These are phyloP conservation scores for Fomes fomentarius DNA, from an alignment of 1,284 basidiomycete genomes.

Conservation along the genomic window DNA sequence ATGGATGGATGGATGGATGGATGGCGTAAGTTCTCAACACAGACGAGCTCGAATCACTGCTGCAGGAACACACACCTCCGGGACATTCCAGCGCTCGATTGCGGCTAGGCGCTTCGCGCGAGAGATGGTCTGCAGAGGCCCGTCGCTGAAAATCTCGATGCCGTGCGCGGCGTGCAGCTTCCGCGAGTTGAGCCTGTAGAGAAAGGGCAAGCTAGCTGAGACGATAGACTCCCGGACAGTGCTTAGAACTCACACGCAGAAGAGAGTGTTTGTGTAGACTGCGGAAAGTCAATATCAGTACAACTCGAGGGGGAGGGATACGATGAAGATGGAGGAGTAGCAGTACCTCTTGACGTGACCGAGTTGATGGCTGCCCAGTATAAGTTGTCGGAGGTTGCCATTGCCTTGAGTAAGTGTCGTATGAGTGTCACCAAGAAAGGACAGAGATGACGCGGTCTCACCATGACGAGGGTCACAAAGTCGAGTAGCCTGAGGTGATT, in stretches of 20 bases:
- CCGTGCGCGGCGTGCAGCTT: not conserved
- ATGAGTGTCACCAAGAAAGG: too few relatives aligned
- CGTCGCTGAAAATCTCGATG: not conserved
- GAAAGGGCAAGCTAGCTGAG: too few relatives aligned
- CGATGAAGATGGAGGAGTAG: not conserved
- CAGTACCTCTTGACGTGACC: not conserved
- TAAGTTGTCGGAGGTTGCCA: not conserved
- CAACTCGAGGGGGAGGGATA: too few relatives aligned
- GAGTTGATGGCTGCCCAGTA: conserved; percentile 2
- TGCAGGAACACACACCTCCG: not conserved
- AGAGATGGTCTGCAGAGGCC: not conserved
- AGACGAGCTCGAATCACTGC: too few relatives aligned
- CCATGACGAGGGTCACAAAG: not conserved
- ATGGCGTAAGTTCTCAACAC: too few relatives aligned
- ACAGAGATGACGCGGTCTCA: not conserved
- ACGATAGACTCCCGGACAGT: too few relatives aligned
- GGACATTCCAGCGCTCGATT: not conserved
- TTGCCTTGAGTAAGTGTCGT: not conserved
- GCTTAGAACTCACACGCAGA: not conserved
- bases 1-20: too few relatives aligned
- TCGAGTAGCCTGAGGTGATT: not conserved
- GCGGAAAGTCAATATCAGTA: not conserved
- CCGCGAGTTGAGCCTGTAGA: not conserved
- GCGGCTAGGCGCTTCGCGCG: not conserved
- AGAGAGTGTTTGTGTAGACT: not conserved